Evolutionary conservation across 2,329 filamentous ascomycete species (phyloP), one percentile per base, ranked within the genome.

Genomic region (Claviceps monticola): DNA sequence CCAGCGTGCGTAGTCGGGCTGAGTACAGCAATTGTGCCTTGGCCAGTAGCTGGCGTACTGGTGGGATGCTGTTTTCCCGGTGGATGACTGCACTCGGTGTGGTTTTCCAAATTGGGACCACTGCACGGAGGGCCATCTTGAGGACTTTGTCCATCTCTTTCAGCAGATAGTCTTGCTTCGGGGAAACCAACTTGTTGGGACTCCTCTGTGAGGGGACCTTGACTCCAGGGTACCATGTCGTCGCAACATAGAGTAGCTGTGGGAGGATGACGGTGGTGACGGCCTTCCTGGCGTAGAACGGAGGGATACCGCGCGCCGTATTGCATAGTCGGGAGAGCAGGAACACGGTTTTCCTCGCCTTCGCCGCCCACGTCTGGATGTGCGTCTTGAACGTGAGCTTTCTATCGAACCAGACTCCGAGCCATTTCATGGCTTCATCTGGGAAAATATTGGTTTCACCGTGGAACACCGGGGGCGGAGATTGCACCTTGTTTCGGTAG

Each of bases 351-450:
- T 34, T 41, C n/a, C 49, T 49, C 4, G 55, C 58, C 49, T 56
- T 56, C 26, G 53, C 51, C 41, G 49, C 49, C 50, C 52, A 56
- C 39, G 50, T 55, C 34, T 54, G 46, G 26, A 60, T 48, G 21
- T 60, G 54, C 4, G 42, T 46, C 16, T 48, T 54, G 42, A 57
- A 59, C 11, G 45, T 50, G 3, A 59, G 51, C 13, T 50, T 53
- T 2, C 50, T 44, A 42, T 60, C 56, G 19, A 60, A 53, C 47
- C 50, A 57, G 44, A 60, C 46, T 11, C 58, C 59, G 7, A 61
- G 54, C 57, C 55, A 61, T 16, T 51, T 50, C 36, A 60, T 54
- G 9, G 56, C 50, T 6, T 48, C n/a, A 38, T 48, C 46, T 5
- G 51, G 46, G 26, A 50, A 21, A 16, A 50, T 53, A 13, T 46